Evolutionary conservation across 1,139 yeast species (phyloP).

Genomic region (Nakaseomyces bracarensis): DNA sequence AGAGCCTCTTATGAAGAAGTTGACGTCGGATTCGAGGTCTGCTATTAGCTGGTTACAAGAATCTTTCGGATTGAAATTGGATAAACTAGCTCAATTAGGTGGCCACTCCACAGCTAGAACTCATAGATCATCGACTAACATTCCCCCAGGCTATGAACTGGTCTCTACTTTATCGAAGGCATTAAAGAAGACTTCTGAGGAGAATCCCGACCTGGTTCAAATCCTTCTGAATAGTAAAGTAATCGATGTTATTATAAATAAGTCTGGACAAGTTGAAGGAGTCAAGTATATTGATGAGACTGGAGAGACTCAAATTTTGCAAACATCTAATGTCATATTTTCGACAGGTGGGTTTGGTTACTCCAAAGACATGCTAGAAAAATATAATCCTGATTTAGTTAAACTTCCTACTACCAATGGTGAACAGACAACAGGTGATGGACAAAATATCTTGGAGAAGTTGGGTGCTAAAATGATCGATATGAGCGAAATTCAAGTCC

Average conservation of each 20-base stretch:
- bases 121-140: constrained; percentile 55
- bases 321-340: constrained; percentile 45
- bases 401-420: constrained; percentile 69
- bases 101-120: constrained; percentile 72
- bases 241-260: constrained; percentile 41
- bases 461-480: constrained; percentile 59
- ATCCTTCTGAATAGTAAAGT: constrained; percentile 51
- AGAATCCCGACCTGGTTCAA: constrained; percentile 44
- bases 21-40: constrained; percentile 39
- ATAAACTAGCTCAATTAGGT: constrained; percentile 59
- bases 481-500: constrained; percentile 74
- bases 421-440: constrained; percentile 69
- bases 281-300: constrained; percentile 41
- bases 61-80: constrained; percentile 49
- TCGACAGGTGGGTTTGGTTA: constrained; percentile 68
- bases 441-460: constrained; percentile 51
- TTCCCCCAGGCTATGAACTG: constrained; percentile 72
- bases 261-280: constrained; percentile 36
- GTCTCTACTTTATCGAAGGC: constrained; percentile 52
- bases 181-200: constrained; percentile 42
- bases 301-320: constrained; percentile 24
- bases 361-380: constrained; percentile 44
- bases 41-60: constrained; percentile 71
- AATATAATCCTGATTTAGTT: constrained; percentile 54
- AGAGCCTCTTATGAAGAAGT: constrained; percentile 35